Evolutionary conservation across 495 filamentous ascomycete species (phyloP).

Genomic region (Neurospora cerealis): DNA sequence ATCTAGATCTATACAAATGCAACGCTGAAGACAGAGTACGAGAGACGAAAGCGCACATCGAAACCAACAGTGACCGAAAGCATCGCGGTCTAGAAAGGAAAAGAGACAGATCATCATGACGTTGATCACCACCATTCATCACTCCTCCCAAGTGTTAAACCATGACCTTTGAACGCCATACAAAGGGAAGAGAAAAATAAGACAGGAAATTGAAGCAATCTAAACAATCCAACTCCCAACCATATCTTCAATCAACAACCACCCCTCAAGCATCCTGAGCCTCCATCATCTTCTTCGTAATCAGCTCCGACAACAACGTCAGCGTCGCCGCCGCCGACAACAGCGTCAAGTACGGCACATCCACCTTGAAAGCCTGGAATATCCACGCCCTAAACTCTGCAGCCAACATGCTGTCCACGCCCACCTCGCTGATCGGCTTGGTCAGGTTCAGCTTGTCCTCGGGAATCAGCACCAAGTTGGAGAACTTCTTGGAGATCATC

Average conservation of each 20-base stretch:
- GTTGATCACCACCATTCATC: not conserved
- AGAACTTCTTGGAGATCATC: constrained; percentile 21
- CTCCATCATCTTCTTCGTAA: not conserved
- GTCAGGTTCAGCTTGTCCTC: constrained; percentile 16
- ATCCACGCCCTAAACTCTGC: constrained; percentile 39
- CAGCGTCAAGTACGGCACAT: constrained; percentile 30
- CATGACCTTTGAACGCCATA: not conserved
- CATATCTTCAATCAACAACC: not conserved
- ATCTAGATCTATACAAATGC: not conserved
- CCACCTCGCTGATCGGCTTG: constrained; percentile 25
- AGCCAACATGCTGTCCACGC: constrained; percentile 39
- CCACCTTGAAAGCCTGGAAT: constrained; percentile 31
- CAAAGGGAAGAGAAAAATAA: not conserved
- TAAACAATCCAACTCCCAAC: not conserved
- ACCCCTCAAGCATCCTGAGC: constrained; percentile 4
- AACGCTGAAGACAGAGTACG: not conserved
- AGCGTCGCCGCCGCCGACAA: constrained; percentile 11
- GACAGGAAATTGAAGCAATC: not conserved
- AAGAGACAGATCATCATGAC: not conserved
- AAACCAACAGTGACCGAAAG: not conserved
- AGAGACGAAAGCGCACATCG: not conserved
- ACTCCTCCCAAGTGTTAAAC: not conserved
- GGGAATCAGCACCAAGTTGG: constrained; percentile 22
- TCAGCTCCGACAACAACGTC: not conserved
- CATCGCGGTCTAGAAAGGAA: not conserved